These are phyloP conservation scores for Penicillium egyptiacum DNA, from an alignment of 495 filamentous ascomycete species.

Conservation along the genomic window DNA sequence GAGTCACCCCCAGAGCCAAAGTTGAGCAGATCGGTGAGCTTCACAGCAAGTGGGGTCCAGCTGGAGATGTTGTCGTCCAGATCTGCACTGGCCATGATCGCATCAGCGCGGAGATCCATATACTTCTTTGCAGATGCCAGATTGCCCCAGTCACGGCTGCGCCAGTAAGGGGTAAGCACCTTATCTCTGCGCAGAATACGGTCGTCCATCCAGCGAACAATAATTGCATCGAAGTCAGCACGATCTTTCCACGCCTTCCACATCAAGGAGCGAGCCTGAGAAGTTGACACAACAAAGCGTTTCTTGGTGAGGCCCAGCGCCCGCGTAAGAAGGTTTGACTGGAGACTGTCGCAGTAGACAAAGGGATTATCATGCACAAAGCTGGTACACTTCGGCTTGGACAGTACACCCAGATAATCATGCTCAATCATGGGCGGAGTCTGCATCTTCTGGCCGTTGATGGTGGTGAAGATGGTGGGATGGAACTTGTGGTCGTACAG, in stretches of 20 bases:
- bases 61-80: slow-evolving; percentile 58
- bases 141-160: slow-evolving; percentile 53
- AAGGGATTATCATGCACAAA: slow-evolving; percentile 60
- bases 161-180: slow-evolving; percentile 59
- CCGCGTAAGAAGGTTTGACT: slow-evolving; percentile 47
- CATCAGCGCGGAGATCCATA: slow-evolving; percentile 55
- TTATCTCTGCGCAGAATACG: slow-evolving; percentile 55
- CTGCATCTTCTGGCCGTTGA: slow-evolving; percentile 54
- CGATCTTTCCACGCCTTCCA: slow-evolving; percentile 66
- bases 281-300: slow-evolving; percentile 56
- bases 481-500: slow-evolving; percentile 64
- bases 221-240: slow-evolving; percentile 59
- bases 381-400: slow-evolving; percentile 54
- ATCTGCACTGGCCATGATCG: slow-evolving; percentile 61
- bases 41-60: slow-evolving; percentile 61
- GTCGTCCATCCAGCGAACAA: slow-evolving; percentile 64
- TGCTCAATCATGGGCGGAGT: slow-evolving; percentile 61
- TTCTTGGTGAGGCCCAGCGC: slow-evolving; percentile 50
- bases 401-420: slow-evolving; percentile 55
- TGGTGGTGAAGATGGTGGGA: slow-evolving; percentile 56
- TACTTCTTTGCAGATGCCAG: slow-evolving; percentile 55
- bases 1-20: slow-evolving; percentile 64
- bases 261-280: slow-evolving; percentile 57
- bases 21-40: slow-evolving; percentile 61
- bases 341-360: slow-evolving; percentile 49